These are phyloP conservation scores for Hyaloscypha finlandica DNA, from an alignment of 495 filamentous ascomycete species.

Conservation along the genomic window DNA sequence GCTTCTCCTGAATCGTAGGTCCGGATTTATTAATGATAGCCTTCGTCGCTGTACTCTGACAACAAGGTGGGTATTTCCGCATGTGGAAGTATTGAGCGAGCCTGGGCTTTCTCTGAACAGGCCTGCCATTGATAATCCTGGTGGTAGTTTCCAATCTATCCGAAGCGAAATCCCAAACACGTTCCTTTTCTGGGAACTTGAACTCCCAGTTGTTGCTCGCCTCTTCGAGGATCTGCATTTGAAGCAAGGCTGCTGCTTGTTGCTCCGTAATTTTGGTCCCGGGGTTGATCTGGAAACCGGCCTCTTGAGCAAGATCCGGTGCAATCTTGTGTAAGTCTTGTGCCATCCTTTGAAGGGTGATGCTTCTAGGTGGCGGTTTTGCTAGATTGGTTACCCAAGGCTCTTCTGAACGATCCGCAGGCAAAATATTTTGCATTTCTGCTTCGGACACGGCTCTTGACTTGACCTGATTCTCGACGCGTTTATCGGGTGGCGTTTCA, in stretches of 20 bases:
- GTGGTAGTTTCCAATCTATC: not conserved
- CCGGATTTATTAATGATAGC: slow-evolving; percentile 20
- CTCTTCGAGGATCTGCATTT: slow-evolving; percentile 30
- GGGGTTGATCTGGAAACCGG: slow-evolving; percentile 1
- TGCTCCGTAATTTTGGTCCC: slow-evolving; percentile 4
- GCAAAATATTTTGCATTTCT: slow-evolving; percentile 4
- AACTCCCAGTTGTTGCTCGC: slow-evolving; percentile 32
- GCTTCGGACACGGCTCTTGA: not conserved
- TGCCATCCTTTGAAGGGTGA: slow-evolving; percentile 20
- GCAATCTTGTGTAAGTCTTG: slow-evolving; percentile 21
- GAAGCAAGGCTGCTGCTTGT: slow-evolving; percentile 19
- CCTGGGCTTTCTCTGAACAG: not conserved
- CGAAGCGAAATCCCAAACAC: slow-evolving; percentile 30
- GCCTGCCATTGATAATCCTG: not conserved
- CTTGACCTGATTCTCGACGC: not conserved
- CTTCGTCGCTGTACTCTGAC: slow-evolving; percentile 17
- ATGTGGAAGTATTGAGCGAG: slow-evolving; percentile 22
- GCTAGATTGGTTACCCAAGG: not conserved
- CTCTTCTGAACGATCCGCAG: not conserved
- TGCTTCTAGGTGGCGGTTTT: not conserved
- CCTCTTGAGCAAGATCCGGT: slow-evolving; percentile 24
- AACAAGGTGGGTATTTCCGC: slow-evolving; percentile 22
- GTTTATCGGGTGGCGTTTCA: not conserved
- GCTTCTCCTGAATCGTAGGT: slow-evolving; percentile 11
- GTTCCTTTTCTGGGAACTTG: slow-evolving; percentile 31